phyloP scores from a whole-genome alignment of 2,329 filamentous ascomycete genomes.

The Alternaria triticina region DNA sequence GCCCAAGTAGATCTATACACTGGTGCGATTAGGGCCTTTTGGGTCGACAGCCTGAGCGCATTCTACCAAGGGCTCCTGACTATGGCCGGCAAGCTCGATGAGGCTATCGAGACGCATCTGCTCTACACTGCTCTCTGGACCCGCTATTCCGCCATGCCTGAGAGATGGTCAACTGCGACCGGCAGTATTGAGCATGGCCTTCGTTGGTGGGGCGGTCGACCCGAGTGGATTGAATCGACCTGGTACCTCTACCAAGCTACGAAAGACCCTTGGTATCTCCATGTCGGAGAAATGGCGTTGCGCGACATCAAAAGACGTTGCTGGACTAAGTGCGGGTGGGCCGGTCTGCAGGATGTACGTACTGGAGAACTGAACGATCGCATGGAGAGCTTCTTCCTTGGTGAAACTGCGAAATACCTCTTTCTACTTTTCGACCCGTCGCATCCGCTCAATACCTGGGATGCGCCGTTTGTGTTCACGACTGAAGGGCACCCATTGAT shows the following conservation, averaged over 20 bases:
- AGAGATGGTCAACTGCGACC: slow-evolving; percentile 88
- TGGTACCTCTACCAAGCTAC: slow-evolving; percentile 96
- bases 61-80: slow-evolving; percentile 92
- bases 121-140: slow-evolving; percentile 95
- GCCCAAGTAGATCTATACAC: slow-evolving; percentile 88
- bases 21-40: slow-evolving; percentile 85
- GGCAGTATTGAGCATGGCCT: slow-evolving; percentile 85
- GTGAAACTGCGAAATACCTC: slow-evolving; percentile 95
- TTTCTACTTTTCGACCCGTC: slow-evolving; percentile 86
- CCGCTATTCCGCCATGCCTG: slow-evolving; percentile 89
- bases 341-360: slow-evolving; percentile 69
- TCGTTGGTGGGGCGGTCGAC: slow-evolving; percentile 92
- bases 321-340: slow-evolving; percentile 91
- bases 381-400: slow-evolving; percentile 99
- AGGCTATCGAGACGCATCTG: slow-evolving; percentile 87
- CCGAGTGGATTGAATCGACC: slow-evolving; percentile 96
- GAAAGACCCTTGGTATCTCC: slow-evolving; percentile 92
- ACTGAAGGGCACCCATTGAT: slow-evolving; percentile 95
- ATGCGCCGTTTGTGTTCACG: slow-evolving; percentile 89
- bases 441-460: slow-evolving; percentile 86
- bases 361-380: slow-evolving; percentile 86
- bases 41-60: slow-evolving; percentile 95
- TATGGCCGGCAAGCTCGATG: slow-evolving; percentile 86
- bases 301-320: slow-evolving; percentile 87
- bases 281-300: slow-evolving; percentile 94